Base-by-base conservation (phyloP, 1,139 yeast genomes). In the Protomyces pachydermus region DNA sequence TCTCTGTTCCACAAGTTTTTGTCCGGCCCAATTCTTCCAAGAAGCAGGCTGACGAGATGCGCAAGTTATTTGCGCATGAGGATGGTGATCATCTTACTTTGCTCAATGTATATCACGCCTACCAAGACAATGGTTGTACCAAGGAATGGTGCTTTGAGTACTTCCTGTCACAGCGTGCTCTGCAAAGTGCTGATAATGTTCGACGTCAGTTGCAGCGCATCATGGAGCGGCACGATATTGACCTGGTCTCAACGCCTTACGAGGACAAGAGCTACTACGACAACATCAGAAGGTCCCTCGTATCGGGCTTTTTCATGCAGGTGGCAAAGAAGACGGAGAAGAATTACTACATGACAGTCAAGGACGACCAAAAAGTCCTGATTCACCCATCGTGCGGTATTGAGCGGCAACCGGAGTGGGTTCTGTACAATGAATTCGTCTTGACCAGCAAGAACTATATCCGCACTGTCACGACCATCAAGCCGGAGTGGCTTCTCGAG, bases 271-370 rank as follows among this genome's bases (percentile, higher is more conserved):
- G 78, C 65, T 75, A 74, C 66, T 91, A 87, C 75, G 84, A 82
- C 69, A 87, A 89, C 71, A 86, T 93, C 69, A 82, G 95, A 67
- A 87, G 87, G 75, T 97, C 98, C 0, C 78, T 93, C 65, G 82
- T 90, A 8, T 84, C 91, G n/a, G 99, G 98, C 1, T 91, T 91
- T 75, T 93, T 93, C 79, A 91, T 93, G 98, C 98, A 93, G 78
- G 97, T 88, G 61, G 98, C 98, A 54, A 91, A 91, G 78, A 83
- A 84, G 78, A 86, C 82, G 74, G 82, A 87, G 65, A 86, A 87
- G 53, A 85, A 86, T 60, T 86, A 84, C 73, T 93, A 87, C 75
- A 81, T 88, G 70, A 93, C 98, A 0, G 87, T 91, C 62, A 91
- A 91, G 76, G 98, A 93, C 75, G 91, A 91, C 75, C 98, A 93